Conservation (phyloP, 345 rosid species). For the Psidium friedrichsthalianum region DNA sequence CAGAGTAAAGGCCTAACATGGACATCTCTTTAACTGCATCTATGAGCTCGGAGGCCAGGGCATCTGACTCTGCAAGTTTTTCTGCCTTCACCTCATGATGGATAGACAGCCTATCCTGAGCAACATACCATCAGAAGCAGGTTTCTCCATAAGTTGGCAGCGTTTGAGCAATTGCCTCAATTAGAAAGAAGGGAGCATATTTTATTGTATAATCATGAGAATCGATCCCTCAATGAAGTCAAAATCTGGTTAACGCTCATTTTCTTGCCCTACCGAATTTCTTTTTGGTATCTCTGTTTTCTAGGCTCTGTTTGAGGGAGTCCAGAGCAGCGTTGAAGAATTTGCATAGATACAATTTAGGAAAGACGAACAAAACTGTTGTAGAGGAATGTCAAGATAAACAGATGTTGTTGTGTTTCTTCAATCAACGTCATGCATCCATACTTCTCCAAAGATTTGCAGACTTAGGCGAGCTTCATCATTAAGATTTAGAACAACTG, state of each 20-base stretch:
- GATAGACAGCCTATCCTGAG: neutral
- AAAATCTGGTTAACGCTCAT: neutral
- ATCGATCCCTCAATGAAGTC: neutral
- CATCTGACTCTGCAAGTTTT: neutral
- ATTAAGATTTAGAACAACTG: neutral
- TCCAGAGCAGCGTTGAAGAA: neutral
- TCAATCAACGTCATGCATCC: neutral
- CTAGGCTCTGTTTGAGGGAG: neutral
- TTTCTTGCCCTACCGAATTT: neutral
- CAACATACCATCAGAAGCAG: neutral
- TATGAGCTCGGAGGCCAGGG: neutral
- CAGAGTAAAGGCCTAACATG: slow-evolving; percentile 21
- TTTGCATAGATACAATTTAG: neutral
- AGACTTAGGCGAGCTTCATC: neutral
- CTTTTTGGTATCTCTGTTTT: neutral
- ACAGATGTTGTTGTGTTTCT: neutral
- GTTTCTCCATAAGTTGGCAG: neutral
- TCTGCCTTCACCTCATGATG: neutral
- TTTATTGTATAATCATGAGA: neutral
- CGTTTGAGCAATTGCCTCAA: neutral
- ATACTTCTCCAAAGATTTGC: neutral
- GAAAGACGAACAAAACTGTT: neutral
- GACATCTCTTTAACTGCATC: neutral
- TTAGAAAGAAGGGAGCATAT: neutral
- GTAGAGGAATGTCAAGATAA: neutral